Evolutionary conservation across 345 rosid genomes (phyloP).

Genomic region (Erodium maritimum): DNA sequence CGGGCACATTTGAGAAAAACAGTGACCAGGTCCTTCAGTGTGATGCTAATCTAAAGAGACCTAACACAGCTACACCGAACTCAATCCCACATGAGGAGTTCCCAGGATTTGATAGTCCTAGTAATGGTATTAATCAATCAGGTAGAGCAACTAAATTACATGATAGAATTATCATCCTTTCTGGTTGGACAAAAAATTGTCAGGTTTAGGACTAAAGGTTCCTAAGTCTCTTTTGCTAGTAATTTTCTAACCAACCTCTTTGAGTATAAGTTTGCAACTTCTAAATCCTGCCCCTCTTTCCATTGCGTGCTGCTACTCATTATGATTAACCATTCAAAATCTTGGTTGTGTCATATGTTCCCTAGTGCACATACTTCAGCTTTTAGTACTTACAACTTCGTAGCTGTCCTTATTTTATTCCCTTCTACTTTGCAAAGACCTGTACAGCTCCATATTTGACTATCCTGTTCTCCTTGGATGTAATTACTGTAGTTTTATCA

Average conservation of each 20-base stretch:
- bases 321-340: not conserved
- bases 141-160: slow-evolving; percentile 25
- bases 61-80: slow-evolving; percentile 26
- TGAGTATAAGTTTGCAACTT: not conserved
- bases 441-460: not conserved
- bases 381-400: not conserved
- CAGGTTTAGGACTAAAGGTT: not conserved
- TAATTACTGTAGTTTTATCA: not conserved
- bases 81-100: slow-evolving; percentile 48
- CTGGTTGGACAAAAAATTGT: slow-evolving; percentile 4
- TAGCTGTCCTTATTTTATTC: not conserved
- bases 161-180: slow-evolving; percentile 7
- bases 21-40: slow-evolving; percentile 20
- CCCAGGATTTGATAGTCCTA: slow-evolving; percentile 58
- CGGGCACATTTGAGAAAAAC: slow-evolving; percentile 18
- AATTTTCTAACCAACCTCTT: not conserved
- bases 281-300: not conserved
- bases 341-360: not conserved
- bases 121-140: slow-evolving; percentile 36
- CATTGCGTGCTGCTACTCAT: not conserved
- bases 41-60: slow-evolving; percentile 21
- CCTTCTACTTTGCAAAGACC: no score
- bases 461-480: not conserved
- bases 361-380: not conserved
- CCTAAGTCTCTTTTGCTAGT: not conserved